Evolutionary conservation across 164 flowering plant genomes (phyloP), one percentile per base, ranked within the genome.

Genomic region (Hamamelis virginiana): DNA sequence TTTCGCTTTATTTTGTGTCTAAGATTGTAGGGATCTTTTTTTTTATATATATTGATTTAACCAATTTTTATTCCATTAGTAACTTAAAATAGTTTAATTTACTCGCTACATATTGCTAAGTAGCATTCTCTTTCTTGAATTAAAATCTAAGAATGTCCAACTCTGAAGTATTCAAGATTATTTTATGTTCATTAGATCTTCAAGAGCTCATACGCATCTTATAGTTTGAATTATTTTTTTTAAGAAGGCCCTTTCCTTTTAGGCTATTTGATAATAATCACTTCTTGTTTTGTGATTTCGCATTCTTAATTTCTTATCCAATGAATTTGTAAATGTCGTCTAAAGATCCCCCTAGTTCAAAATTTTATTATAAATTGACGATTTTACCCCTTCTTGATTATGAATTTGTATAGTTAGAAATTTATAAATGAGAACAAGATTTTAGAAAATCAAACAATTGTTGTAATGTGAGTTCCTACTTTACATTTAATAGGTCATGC

Each of bases 1-100:
- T 28, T 67, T 69, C 66, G 11, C 41, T 43, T 38, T 58, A 1
- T 25, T 33, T 33, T 25, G 10, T 21, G 38, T 13, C n/a, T 58
- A 3, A 38, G 63, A 59, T 59, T 18, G 19, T 59, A 21, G 11
- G 45, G 78, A 78, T 33, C 77, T 74, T 0, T 70, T 74, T 51
- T 79, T n/a, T 64, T 80, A 33, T 33, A 2, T 33, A 6, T 6
- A 2, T 33, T 33, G 2, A 6, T 2, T 33, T 33, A 33, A 33
- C 41, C 6, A 2, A 33, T 33, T 33, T 33, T 33, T 33, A n/a
- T n/a, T n/a, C n/a, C 41, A 33, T 33, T 33, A 33, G 41, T 33
- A 33, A 33, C 41, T 63, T 44, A 11, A 14, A n/a, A 27, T 3
- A 25, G 23, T n/a, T 12, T 33, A 15, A 59, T 59, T 22, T 44